phyloP scores from a whole-genome alignment of 2,329 filamentous ascomycete species.

The Paracoccidioides brasiliensis region DNA sequence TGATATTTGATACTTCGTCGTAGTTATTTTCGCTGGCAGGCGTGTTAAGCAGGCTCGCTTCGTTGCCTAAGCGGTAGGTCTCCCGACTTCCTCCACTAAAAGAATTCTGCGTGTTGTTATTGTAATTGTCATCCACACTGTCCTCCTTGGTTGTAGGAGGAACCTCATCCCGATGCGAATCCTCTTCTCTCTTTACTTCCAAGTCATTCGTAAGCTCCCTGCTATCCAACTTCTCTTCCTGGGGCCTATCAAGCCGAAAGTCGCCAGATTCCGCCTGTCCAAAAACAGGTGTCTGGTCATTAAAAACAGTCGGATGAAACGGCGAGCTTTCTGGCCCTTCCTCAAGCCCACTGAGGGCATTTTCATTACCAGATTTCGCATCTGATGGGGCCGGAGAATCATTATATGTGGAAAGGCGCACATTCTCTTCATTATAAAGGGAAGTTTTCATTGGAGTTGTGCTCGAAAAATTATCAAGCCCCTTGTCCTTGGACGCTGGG shows the following conservation, averaged over 20 bases:
- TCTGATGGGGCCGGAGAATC: background rate
- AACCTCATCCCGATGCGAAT: background rate
- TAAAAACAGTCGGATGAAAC: constrained; percentile 21
- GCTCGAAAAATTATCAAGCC: background rate
- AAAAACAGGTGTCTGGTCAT: background rate
- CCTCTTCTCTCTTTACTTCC: background rate
- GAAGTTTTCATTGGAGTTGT: constrained; percentile 7
- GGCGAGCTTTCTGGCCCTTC: constrained; percentile 23
- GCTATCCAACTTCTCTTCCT: constrained; percentile 1
- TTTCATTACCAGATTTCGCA: background rate
- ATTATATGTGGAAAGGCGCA: background rate
- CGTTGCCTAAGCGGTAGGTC: background rate
- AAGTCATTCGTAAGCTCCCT: background rate
- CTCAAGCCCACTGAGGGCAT: background rate
- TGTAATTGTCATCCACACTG: background rate
- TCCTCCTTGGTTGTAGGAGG: background rate
- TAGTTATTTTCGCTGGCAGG: background rate
- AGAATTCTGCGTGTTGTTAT: background rate
- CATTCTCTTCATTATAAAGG: constrained; percentile 5
- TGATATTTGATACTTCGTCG: constrained; percentile 22
- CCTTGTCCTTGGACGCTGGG: background rate
- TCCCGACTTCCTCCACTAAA: background rate
- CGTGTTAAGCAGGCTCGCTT: background rate
- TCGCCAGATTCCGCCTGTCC: background rate
- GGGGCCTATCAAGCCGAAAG: background rate